These are phyloP conservation scores for Didymellaceae sp. DNA, from an alignment of 2,329 filamentous ascomycete species.

Conservation along the genomic window DNA sequence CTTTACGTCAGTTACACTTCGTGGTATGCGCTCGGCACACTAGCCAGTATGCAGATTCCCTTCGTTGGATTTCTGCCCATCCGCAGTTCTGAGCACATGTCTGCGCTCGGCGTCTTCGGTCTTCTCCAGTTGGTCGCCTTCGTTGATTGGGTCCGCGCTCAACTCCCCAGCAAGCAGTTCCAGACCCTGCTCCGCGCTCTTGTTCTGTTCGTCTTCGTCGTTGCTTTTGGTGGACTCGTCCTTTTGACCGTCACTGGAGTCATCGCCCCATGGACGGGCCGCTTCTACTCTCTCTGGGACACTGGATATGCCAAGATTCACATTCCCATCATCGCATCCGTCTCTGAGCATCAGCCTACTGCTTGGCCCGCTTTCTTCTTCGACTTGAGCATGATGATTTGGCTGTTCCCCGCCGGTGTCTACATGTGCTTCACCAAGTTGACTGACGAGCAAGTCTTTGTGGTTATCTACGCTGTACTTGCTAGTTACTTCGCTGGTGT, in stretches of 20 bases:
- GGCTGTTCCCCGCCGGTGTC: conserved; percentile 97
- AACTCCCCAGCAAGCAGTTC: conserved; percentile 91
- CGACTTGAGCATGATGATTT: conserved; percentile 96
- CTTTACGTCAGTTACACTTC: conserved; percentile 97
- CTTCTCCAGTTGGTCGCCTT: conserved; percentile 92
- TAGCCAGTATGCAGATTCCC: conserved; percentile 99
- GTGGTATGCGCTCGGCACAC: conserved; percentile 94
- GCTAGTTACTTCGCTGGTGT: conserved; percentile 98
- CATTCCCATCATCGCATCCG: conserved; percentile 99
- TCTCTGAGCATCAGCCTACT: conserved; percentile 98
- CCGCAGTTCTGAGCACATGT: conserved; percentile 98
- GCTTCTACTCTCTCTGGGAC: conserved; percentile 99
- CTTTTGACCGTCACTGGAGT: conserved; percentile 83
- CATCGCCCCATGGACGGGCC: conserved; percentile 96
- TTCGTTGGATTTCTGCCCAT: conserved; percentile 98
- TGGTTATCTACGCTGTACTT: conserved; percentile 95
- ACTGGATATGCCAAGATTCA: conserved; percentile 99
- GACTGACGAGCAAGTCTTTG: conserved; percentile 94
- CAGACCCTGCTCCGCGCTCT: conserved; percentile 83
- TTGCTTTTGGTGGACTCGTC: conserved; percentile 79
- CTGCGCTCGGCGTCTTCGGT: conserved; percentile 92
- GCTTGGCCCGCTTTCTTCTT: conserved; percentile 99
- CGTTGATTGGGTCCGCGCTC: conserved; percentile 87
- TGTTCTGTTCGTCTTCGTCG: conserved; percentile 74
- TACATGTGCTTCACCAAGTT: conserved; percentile 97